Evolutionary conservation across 2,329 filamentous ascomycete species (phyloP).

Genomic region (Lachnellula subtilissima): DNA sequence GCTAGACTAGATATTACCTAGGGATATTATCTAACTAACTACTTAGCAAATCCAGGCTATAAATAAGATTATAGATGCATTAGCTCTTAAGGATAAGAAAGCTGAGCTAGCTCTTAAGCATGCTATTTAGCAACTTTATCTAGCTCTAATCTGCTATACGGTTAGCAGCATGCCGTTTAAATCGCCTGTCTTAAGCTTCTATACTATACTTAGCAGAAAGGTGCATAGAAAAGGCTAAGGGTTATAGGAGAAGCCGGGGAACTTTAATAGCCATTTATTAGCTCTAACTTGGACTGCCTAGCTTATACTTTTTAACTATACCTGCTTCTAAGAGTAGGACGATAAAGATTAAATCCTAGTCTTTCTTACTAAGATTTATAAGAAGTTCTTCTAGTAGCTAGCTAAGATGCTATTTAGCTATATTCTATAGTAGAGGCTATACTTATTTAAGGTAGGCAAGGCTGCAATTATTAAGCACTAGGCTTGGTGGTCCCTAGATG

Average conservation of each 20-base stretch:
- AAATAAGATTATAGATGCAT: slow-evolving; percentile 6
- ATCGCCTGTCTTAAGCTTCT: slow-evolving; percentile 12
- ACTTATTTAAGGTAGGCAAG: background rate
- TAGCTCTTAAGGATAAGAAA: slow-evolving; percentile 6
- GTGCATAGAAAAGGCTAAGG: background rate
- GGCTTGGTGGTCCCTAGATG: background rate
- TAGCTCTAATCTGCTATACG: slow-evolving; percentile 12
- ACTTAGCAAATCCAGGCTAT: slow-evolving; percentile 3
- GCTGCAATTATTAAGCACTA: no score
- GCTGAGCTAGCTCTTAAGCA: slow-evolving; percentile 8
- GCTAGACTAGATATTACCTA: background rate
- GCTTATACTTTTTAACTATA: slow-evolving; percentile 6
- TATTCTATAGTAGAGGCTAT: slow-evolving; percentile 13
- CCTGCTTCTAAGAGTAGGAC: slow-evolving; percentile 13
- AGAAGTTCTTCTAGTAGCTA: slow-evolving; percentile 12
- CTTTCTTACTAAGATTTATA: slow-evolving; percentile 10
- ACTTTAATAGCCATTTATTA: slow-evolving; percentile 7
- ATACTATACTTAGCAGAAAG: slow-evolving; percentile 1
- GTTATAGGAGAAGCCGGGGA: slow-evolving; percentile 1
- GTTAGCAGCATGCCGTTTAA: slow-evolving; percentile 9
- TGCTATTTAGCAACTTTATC: slow-evolving; percentile 8
- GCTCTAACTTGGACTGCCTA: slow-evolving; percentile 9
- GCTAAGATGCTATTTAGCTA: slow-evolving; percentile 11
- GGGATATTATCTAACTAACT: slow-evolving; percentile 4
- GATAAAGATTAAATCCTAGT: slow-evolving; percentile 12